Evolutionary conservation across 108 stramenopile genomes (phyloP), one percentile per base, ranked within the genome.

Genomic region (Aurantiochytrium sp.): DNA sequence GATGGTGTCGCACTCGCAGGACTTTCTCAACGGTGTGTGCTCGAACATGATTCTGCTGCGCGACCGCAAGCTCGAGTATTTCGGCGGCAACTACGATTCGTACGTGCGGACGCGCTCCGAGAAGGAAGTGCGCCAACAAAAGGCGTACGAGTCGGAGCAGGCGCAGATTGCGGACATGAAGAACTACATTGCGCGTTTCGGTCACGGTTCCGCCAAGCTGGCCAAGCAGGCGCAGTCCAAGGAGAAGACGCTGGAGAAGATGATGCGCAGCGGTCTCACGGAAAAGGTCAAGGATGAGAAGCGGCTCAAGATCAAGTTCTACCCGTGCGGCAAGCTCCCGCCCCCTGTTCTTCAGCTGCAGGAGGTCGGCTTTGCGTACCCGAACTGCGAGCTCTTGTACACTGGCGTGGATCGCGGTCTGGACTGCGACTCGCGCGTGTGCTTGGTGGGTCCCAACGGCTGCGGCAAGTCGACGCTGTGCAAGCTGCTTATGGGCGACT

Each of bases 21-120:
- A 98, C 93, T 99, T 99, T 91, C 94, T 99, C 94, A 99, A 99
- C 94, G 94, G 93, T 43, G 99, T 99, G 12, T 98, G 98, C 91
- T 98, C 99, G 5, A 93, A 99, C 94, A 97, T 97, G 73, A 96
- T 99, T 4, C 95, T 96, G 90, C 91, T 99, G 92, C 96, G 95
- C 14, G 95, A 96, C 93, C 94, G 95, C 72, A 97, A 98, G 91
- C 93, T 99, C 64, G 93, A 95, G 58, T 98, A 98, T 92, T 99
- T 97, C 91, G 92, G 93, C 59, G 99, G 98, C 23, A 98, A 99
- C 94, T 99, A 98, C 91, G 99, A 99, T 93, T 94, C 93, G 59
- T 98, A 96, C 92, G 96, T 96, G 6, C 93, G 96, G 90, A 97
- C 97, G 18, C 95, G 97, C 49, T 93, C 94, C 83, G 98, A 98